phyloP scores from a whole-genome alignment of 148 eudicot species.

The Spergularia marina region DNA sequence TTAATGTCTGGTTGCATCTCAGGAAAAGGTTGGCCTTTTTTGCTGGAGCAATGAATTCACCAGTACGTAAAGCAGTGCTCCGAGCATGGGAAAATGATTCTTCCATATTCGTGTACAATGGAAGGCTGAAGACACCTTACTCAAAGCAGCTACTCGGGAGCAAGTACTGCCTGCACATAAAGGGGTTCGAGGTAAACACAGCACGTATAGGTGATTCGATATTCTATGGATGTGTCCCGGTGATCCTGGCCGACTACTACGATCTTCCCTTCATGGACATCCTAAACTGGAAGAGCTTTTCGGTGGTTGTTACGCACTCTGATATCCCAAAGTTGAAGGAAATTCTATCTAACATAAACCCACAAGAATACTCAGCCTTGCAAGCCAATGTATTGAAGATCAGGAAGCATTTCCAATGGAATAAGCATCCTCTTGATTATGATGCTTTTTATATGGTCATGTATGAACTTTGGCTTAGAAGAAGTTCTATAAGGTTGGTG shows the following conservation, averaged over 20 bases:
- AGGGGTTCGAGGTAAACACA: conserved; percentile 90
- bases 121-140: conserved; percentile 67
- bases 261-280: conserved; percentile 84
- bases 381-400: conserved; percentile 53
- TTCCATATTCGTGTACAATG: conserved; percentile 45
- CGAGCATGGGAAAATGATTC: conserved; percentile 57
- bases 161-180: conserved; percentile 85
- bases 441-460: conserved; percentile 71
- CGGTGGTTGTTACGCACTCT: conserved; percentile 43
- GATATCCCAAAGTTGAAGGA: conserved; percentile 73
- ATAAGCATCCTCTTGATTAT: conserved; percentile 37
- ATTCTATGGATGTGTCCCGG: conserved; percentile 87
- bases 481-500: conserved; percentile 37
- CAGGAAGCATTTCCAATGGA: conserved; percentile 65
- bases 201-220: conserved; percentile 86
- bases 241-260: conserved; percentile 74
- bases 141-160: conserved; percentile 60
- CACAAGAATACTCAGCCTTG: conserved; percentile 37
- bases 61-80: conserved; percentile 47
- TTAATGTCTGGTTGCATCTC: conserved; percentile 7
- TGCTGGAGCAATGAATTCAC: conserved; percentile 79
- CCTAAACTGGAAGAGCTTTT: conserved; percentile 68
- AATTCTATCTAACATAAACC: conserved; percentile 41
- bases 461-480: conserved; percentile 69
- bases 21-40: conserved; percentile 83